These are phyloP conservation scores for Eucalyptus leucophloia DNA, from an alignment of 345 rosid species.

Conservation along the genomic window DNA sequence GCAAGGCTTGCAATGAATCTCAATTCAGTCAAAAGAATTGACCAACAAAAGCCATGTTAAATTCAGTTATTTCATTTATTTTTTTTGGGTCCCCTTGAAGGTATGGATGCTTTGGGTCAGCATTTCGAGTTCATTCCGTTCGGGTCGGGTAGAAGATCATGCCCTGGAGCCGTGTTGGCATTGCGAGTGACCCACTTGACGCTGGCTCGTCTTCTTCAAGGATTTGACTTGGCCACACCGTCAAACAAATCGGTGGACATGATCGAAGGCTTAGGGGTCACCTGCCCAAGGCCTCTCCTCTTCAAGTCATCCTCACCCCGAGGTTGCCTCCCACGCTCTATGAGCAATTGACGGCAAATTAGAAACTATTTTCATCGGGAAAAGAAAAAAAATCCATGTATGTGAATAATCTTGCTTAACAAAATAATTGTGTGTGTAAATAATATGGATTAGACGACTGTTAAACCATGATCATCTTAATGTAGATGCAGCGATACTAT, in stretches of 20 bases:
- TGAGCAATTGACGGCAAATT: not conserved
- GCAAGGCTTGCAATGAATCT: not conserved
- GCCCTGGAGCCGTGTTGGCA: not conserved
- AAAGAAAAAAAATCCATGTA: not conserved
- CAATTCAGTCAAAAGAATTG: not conserved
- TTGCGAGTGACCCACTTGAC: not conserved
- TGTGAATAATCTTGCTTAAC: not conserved
- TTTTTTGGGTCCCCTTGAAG: not conserved
- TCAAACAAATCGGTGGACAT: not conserved
- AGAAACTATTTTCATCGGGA: not conserved
- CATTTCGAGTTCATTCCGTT: conserved; percentile 13
- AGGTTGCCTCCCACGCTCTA: not conserved
- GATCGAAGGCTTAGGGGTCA: not conserved
- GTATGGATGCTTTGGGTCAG: not conserved
- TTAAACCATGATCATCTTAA: not conserved
- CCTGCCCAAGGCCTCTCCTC: not conserved
- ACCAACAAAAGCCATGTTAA: not conserved
- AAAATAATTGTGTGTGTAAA: not conserved
- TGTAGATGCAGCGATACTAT: not conserved
- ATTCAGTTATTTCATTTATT: not conserved
- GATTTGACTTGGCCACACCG: not conserved
- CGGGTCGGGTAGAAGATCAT: conserved; percentile 10
- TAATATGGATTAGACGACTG: not conserved
- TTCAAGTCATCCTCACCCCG: not conserved
- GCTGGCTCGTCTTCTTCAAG: not conserved